Conservation (phyloP, 2,329 filamentous ascomycete genomes). For the Lachnellula subtilissima region DNA sequence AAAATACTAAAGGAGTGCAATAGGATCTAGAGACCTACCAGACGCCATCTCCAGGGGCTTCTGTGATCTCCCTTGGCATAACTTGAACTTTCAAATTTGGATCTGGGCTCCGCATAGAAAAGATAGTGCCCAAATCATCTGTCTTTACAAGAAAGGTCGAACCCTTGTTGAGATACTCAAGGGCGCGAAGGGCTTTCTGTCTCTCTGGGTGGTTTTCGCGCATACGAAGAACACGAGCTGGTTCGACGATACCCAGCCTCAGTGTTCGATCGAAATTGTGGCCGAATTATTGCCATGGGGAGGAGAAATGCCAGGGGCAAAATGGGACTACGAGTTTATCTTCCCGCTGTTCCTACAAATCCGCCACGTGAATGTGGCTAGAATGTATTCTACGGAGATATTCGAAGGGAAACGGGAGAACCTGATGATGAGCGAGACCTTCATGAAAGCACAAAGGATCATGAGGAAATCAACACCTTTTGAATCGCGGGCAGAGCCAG, state of each 20-base stretch:
- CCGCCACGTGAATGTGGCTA: conserved; percentile 11
- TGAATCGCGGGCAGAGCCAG: conserved; percentile 10
- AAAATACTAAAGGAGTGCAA: conserved; percentile 7
- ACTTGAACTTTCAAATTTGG: conserved; percentile 8
- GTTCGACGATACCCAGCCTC: conserved; percentile 9
- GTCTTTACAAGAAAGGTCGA: conserved; percentile 13
- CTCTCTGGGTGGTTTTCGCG: conserved; percentile 11
- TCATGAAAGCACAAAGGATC: conserved; percentile 9
- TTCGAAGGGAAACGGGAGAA: conserved; percentile 11
- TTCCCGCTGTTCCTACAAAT: conserved; percentile 11
- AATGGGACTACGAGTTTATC: conserved; percentile 10
- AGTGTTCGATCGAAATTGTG: conserved; percentile 8
- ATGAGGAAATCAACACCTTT: conserved; percentile 13
- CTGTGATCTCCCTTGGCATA: conserved; percentile 12
- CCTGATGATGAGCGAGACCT: conserved; percentile 9
- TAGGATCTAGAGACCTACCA: conserved; percentile 11
- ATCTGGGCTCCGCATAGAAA: conserved; percentile 11
- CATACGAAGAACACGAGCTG: conserved; percentile 11
- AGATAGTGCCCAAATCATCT: conserved; percentile 7
- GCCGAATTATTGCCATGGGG: conserved; percentile 7
- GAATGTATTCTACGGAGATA: conserved; percentile 14
- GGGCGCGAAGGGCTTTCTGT: conserved; percentile 10
- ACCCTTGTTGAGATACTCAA: conserved; percentile 11
- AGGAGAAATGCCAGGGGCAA: conserved; percentile 5
- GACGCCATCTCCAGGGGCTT: conserved; percentile 12